Conservation (phyloP, 129 eudicot genomes). For the Erigeron canadensis region DNA sequence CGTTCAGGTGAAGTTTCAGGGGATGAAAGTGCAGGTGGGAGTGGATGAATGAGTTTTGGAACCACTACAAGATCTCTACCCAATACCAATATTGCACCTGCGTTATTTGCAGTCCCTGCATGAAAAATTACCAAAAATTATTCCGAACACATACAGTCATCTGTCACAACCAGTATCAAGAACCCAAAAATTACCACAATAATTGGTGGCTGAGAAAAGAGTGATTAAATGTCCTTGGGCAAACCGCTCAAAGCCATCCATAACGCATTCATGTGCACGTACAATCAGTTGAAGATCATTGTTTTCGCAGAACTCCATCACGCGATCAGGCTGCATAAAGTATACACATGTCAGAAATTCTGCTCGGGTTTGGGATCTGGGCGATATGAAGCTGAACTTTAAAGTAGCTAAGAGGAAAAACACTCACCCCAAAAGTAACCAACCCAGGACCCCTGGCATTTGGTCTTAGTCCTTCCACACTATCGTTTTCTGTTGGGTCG, state of each 20-base stretch:
- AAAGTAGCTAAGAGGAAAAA: conserved; percentile 20
- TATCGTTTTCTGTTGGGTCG: conserved; percentile 98
- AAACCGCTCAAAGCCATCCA: conserved; percentile 99
- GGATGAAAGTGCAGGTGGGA: conserved; percentile 88
- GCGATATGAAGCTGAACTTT: not conserved
- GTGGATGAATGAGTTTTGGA: conserved; percentile 95
- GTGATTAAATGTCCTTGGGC: conserved; percentile 97
- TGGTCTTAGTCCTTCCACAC: conserved; percentile 97
- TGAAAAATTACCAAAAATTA: conserved; percentile 5
- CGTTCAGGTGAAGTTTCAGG: conserved; percentile 91
- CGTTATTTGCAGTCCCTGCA: conserved; percentile 94
- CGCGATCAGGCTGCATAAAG: conserved; percentile 86
- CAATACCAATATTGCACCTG: conserved; percentile 94
- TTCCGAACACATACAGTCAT: not conserved
- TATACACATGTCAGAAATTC: not conserved
- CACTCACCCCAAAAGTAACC: conserved; percentile 95
- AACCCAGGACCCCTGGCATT: conserved; percentile 99
- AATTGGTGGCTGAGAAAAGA: conserved; percentile 95
- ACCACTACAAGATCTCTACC: conserved; percentile 97
- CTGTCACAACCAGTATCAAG: not conserved
- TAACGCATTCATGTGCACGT: conserved; percentile 98
- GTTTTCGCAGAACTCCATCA: conserved; percentile 92
- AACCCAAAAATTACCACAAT: conserved; percentile 64
- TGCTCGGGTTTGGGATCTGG: not conserved
- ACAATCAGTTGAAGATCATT: conserved; percentile 95